Evolutionary conservation across 331 rosid genomes (phyloP).

Genomic region (Cydonia oblonga): DNA sequence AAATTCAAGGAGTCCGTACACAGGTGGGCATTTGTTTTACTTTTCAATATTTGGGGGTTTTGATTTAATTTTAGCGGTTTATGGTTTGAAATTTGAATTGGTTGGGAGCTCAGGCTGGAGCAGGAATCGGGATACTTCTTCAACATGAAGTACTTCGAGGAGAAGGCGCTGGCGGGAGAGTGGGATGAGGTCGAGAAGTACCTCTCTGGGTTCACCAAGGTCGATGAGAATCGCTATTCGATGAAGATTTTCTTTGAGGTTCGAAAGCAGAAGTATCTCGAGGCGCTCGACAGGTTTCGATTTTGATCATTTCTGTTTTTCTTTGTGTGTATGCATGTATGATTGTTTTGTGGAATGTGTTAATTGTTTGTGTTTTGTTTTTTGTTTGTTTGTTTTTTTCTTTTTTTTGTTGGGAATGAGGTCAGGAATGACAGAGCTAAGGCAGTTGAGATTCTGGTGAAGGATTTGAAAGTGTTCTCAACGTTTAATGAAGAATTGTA

Average conservation of each 20-base stretch:
- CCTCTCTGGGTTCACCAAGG: conserved; percentile 39
- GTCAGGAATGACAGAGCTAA: conserved; percentile 30
- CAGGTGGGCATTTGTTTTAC: conserved; percentile 16
- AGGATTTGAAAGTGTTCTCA: conserved; percentile 42
- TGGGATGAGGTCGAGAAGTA: conserved; percentile 53
- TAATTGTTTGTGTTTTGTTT: not conserved
- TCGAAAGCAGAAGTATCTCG: conserved; percentile 54
- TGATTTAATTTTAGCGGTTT: not conserved
- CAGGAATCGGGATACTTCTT: conserved; percentile 45
- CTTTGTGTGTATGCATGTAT: not conserved
- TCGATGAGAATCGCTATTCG: conserved; percentile 41
- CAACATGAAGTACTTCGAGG: conserved; percentile 47
- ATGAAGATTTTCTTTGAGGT: conserved; percentile 51
- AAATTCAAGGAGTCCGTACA: conserved; percentile 38
- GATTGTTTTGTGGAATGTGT: not conserved
- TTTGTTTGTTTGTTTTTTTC: no score
- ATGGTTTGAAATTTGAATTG: not conserved
- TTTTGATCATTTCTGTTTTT: not conserved
- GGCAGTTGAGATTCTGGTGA: conserved; percentile 46
- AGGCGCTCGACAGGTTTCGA: conserved; percentile 42
- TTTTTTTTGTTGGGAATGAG: not conserved
- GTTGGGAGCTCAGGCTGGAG: conserved; percentile 33
- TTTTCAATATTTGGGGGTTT: not conserved
- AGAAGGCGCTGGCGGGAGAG: conserved; percentile 36
- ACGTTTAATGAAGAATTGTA: conserved; percentile 31